Evolutionary conservation across 2,329 filamentous ascomycete genomes (phyloP), one percentile per base, ranked within the genome.

Genomic region (Oidium heveae): DNA sequence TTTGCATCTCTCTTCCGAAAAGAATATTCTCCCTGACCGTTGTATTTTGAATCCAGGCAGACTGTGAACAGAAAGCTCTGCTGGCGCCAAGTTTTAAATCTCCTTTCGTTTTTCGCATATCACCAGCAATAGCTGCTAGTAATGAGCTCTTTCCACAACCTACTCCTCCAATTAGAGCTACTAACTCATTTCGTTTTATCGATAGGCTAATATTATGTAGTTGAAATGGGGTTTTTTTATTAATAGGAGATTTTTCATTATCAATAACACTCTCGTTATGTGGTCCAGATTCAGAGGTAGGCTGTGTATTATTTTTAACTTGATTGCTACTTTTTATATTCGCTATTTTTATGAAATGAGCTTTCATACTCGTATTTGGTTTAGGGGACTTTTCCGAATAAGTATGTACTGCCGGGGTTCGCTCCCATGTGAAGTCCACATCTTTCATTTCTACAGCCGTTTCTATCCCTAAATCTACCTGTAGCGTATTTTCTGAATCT

Each of bases 21-120:
- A 86, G 68, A 56, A 98, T 94, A 63, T 98, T 98, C 36, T 94
- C 79, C 58, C 79, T 80, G 3, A 96, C 76, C 0, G 82, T 85
- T 0, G 86, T 75, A 63, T 96, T 96, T 64, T 96, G 89, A 52
- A 98, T 94, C 91, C 91, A 98, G 0, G 91, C 86, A 63, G 94
- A 94, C 65, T 98, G 89, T 0, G 89, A 89, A 60, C 91, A 96
- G 62, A 94, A 95, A 0, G 89, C 86, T 58, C 88, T 74, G 2
- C 79, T 81, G 0, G 86, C 86, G 43, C 88, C 85, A 60, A 91
- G 75, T 0, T 77, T 74, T 6, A 93, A 75, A 39, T 82, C 74
- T 12, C 87, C 87, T 3, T 69, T 70, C 0, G 84, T 93, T 65
- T 82, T 83, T 47, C 87, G 79, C 89, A 96, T 96, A 59, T 96